phyloP scores from a whole-genome alignment of 768 basidiomycete genomes.

The Russula sp. region DNA sequence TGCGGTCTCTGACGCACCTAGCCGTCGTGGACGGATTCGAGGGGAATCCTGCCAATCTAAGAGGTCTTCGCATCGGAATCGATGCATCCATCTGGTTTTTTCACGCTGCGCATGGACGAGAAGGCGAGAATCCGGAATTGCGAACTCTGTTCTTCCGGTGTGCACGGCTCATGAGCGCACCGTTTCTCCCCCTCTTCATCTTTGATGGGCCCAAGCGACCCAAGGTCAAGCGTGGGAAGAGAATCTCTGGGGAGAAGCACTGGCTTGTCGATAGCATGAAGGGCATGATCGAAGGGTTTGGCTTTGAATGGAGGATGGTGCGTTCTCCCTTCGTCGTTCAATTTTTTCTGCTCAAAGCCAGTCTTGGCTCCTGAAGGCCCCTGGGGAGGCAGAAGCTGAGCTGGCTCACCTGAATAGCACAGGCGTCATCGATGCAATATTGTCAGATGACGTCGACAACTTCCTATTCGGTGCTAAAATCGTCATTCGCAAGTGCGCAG shows the following conservation, averaged over 20 bases:
- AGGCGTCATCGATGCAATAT: slow-evolving; percentile 78
- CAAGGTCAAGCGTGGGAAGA: slow-evolving; percentile 70
- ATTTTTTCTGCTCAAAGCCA: slow-evolving; percentile 20
- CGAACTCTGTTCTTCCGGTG: slow-evolving; percentile 83
- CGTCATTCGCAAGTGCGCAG: slow-evolving; percentile 72
- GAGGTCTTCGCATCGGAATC: slow-evolving; percentile 79
- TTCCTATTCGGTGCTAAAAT: slow-evolving; percentile 82
- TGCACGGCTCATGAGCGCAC: slow-evolving; percentile 64
- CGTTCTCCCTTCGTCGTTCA: slow-evolving; percentile 21
- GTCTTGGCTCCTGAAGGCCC: slow-evolving; percentile 51
- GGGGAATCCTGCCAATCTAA: slow-evolving; percentile 50
- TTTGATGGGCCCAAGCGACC: slow-evolving; percentile 89
- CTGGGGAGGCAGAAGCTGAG: slow-evolving; percentile 93
- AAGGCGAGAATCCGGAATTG: slow-evolving; percentile 84
- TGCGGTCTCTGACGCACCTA: slow-evolving; percentile 70
- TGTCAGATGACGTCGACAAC: slow-evolving; percentile 92
- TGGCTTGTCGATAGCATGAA: slow-evolving; percentile 73
- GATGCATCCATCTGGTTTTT: slow-evolving; percentile 82
- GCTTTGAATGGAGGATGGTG: slow-evolving; percentile 69
- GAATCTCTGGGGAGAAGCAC: slow-evolving; percentile 51
- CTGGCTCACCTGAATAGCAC: slow-evolving; percentile 77
- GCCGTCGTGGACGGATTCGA: slow-evolving; percentile 71
- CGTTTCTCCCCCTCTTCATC: slow-evolving; percentile 83
- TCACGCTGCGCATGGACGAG: slow-evolving; percentile 63
- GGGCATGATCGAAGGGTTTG: slow-evolving; percentile 69